Base-by-base conservation (phyloP, 192 early-diverging fungal genomes). In the Mortierella antarctica region DNA sequence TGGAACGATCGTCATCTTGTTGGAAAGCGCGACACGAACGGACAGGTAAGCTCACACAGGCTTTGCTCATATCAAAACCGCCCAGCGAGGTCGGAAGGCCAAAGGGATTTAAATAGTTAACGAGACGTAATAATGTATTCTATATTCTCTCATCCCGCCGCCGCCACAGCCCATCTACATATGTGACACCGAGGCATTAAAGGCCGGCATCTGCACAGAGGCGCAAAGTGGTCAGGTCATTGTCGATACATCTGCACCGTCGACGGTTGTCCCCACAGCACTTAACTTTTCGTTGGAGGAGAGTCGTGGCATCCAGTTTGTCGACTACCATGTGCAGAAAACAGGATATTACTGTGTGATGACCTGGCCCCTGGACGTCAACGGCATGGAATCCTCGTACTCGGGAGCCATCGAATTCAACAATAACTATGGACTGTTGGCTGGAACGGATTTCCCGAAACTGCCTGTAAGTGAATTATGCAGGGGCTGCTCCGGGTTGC, bases 321-420 rank as follows among this genome's bases (percentile, higher is more conserved):
- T 89, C 20, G 82, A 74, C 23, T 97, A 96, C 79, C 62, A 84
- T 31, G 91, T 96, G 6, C 80, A 87, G 21, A 82, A 87, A 6
- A 95, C 96, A 1, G 97, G 96, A 21, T 94, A 91, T 82, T 99
- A 96, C 78, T 99, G 97, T 74, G 86, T 93, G 2, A 85, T 85
- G 10, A 69, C 86, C 15, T 61, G 86, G 46, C 79, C 88, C 11
- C 66, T 82, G 12, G 61, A 64, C 7, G 18, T 73, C 12, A 66
- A 65, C 12, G 23, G 51, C 2, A 54, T 49, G 20, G 42, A 42
- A 7, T 61, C 81, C 15, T 53, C 40, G 15, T 93, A 89, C 80
- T 67, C 74, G 4, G 87, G 91, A n/a, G 82, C 75, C 31, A 76
- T 94, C 39, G 86, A 88, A 39, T 93, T 93, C 86, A 75, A 80